phyloP scores from a whole-genome alignment of 192 early-diverging fungal genomes.

The Backusella morwellensis region DNA sequence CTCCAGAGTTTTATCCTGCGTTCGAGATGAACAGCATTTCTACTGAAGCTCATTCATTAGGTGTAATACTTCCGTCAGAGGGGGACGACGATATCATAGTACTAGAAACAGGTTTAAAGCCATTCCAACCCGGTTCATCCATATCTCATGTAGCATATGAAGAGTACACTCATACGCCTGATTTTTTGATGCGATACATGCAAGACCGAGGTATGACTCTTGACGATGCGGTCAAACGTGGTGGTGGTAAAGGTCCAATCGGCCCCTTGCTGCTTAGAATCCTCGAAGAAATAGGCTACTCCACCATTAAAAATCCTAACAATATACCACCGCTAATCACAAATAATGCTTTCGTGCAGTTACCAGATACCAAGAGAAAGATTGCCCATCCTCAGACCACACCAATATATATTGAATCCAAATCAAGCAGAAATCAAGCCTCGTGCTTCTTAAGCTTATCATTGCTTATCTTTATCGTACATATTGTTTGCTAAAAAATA shows the following conservation, averaged over 20 bases:
- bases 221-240: conserved; percentile 9
- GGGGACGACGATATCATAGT: conserved; percentile 11
- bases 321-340: background rate
- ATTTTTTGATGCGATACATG: conserved; percentile 41
- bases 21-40: background rate
- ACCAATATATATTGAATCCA: background rate
- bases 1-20: background rate
- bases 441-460: background rate
- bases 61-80: background rate
- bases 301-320: conserved; percentile 4
- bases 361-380: background rate
- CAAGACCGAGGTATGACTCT: conserved; percentile 34
- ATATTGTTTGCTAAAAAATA: background rate
- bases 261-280: conserved; percentile 30
- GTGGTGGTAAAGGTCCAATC: conserved; percentile 14
- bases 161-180: conserved; percentile 25
- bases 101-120: conserved; percentile 31
- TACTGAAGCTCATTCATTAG: background rate
- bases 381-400: background rate
- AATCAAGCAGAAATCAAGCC: background rate
- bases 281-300: conserved; percentile 32
- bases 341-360: background rate
- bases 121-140: conserved; percentile 37
- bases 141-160: conserved; percentile 40
- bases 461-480: background rate